Conservation (phyloP, 768 basidiomycete species). For the Bullera alba region DNA sequence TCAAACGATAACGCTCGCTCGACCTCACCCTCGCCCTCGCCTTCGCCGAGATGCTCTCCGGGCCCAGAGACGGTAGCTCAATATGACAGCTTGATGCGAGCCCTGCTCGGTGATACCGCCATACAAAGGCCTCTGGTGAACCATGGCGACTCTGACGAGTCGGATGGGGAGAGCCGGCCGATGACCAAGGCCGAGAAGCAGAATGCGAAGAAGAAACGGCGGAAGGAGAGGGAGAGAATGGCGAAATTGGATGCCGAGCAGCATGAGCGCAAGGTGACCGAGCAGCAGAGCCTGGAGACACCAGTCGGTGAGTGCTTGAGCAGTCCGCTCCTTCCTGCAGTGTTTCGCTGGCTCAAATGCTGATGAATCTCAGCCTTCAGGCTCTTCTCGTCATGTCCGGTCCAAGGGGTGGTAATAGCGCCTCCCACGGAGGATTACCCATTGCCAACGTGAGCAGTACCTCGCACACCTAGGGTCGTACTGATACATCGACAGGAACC, state of each 20-base stretch:
- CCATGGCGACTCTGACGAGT: neutral
- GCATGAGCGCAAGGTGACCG: neutral
- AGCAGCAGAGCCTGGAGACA: neutral
- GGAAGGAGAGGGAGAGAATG: conserved; percentile 17
- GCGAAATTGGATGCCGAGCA: neutral
- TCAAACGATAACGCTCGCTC: no score
- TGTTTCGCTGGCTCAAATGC: neutral
- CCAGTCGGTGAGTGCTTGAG: neutral
- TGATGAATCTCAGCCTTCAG: conserved; percentile 1
- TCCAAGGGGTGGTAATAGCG: neutral
- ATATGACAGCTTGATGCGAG: no score
- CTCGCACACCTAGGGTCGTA: neutral
- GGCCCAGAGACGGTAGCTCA: no score
- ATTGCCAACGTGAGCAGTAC: conserved; percentile 5
- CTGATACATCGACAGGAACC: neutral
- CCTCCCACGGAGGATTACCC: conserved; percentile 4
- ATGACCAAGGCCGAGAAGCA: conserved; percentile 28
- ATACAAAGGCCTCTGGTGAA: no score
- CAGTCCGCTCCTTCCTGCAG: neutral
- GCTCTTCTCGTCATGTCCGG: conserved; percentile 8
- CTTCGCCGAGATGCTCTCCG: no score
- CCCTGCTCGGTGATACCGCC: no score
- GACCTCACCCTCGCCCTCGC: no score
- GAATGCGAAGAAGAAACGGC: conserved; percentile 23
- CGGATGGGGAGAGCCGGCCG: neutral